Evolutionary conservation across 2,329 filamentous ascomycete species (phyloP).

Genomic region (Fusarium irregulare): DNA sequence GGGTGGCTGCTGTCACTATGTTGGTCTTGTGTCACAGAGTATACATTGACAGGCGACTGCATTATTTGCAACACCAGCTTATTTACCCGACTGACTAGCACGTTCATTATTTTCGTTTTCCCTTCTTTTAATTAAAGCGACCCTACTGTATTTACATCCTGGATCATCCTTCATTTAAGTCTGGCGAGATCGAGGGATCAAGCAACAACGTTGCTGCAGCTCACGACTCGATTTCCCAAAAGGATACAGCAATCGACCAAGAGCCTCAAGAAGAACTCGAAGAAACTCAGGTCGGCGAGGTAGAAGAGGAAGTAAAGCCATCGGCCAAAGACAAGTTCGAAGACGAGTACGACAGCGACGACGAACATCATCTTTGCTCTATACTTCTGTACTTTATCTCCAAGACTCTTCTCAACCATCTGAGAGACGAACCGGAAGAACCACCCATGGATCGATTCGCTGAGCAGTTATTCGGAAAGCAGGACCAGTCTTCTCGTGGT

Average conservation of each 20-base stretch:
- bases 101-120: not conserved
- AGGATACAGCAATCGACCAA: slow-evolving; percentile 7
- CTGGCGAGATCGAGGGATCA: slow-evolving; percentile 27
- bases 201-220: slow-evolving; percentile 31
- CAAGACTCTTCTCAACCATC: slow-evolving; percentile 32
- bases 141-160: slow-evolving; percentile 11
- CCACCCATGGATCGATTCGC: slow-evolving; percentile 41
- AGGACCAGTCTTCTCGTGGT: slow-evolving; percentile 22
- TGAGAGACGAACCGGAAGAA: slow-evolving; percentile 6
- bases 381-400: slow-evolving; percentile 39
- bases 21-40: slow-evolving; percentile 20
- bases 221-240: slow-evolving; percentile 23
- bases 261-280: not conserved
- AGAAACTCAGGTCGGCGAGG: slow-evolving; percentile 1
- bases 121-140: not conserved
- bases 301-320: slow-evolving; percentile 8
- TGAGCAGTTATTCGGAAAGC: slow-evolving; percentile 40
- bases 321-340: not conserved
- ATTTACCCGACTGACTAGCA: not conserved
- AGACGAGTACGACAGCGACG: slow-evolving; percentile 32
- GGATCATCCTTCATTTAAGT: slow-evolving; percentile 22
- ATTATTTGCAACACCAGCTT: slow-evolving; percentile 31
- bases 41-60: slow-evolving; percentile 21
- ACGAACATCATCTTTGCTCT: slow-evolving; percentile 38
- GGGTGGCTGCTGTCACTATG: slow-evolving; percentile 14